Base-by-base conservation (phyloP, 345 rosid genomes). In the Arabis alpina region DNA sequence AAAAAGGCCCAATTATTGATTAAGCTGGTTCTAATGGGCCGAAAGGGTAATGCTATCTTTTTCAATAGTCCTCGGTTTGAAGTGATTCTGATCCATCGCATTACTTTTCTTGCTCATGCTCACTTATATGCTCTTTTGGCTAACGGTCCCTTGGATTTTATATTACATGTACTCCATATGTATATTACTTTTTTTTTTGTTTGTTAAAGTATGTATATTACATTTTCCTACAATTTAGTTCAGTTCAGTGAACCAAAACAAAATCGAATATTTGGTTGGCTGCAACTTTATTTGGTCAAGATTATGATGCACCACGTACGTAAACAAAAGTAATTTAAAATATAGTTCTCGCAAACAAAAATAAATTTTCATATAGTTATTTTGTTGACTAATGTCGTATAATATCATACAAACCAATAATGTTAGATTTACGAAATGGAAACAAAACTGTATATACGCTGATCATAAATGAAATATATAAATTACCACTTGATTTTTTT, bases 211-310 rank as follows among this genome's bases (percentile, higher is more conserved):
- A 19, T 19, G 23, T 0, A 19, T 19, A 19, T 19, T 19, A 19
- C 37, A 34, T 42, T 14, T 69, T 13, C 27, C 19, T 9, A 57
- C 40, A 41, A 6, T 15, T 6, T 23, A 52, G 56, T 37, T 67
- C 37, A 36, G 56, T 68, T 61, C 64, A 68, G 43, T 61, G 78
- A 54, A 68, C 69, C 74, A 61, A 60, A 60, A 53, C 43, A 53
- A 44, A 53, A 67, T 60, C 57, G 74, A 68, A 61, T 75, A 75
- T 74, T 68, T 61, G 64, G 74, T 68, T 61, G 61, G 74, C 73
- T 68, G 49, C 58, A 14, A 48, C 45, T 28, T 60, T 61, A n/a
- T 61, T 53, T 45, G 59, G 48, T 64, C 57, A 54, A 64, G 65
- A 72, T 55, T 16, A 39, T 48, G 64, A 37, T 61, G 51, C 37